Evolutionary conservation across 2,329 filamentous ascomycete genomes (phyloP).

Genomic region (Lasiodiplodia hormozganensis): DNA sequence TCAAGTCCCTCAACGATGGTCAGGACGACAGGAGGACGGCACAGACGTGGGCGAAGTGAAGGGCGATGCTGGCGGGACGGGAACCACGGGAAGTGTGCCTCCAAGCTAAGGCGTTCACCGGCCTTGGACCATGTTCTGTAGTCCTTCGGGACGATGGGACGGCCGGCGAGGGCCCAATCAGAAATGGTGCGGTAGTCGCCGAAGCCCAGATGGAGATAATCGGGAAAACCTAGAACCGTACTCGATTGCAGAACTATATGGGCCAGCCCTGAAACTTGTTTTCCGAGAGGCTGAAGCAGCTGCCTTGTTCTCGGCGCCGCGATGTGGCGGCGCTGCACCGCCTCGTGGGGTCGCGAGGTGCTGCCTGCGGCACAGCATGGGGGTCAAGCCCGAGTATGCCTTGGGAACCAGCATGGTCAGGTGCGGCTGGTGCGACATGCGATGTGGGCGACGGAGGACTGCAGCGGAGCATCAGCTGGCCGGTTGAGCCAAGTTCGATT

Average conservation of each 20-base stretch:
- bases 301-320: conserved; percentile 2
- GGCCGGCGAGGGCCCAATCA: neutral
- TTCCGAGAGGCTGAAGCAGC: neutral
- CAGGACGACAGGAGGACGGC: neutral
- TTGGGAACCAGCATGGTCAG: neutral
- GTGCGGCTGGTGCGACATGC: neutral
- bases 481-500: neutral
- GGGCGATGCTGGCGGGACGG: neutral
- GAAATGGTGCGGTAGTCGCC: neutral
- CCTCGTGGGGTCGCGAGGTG: neutral
- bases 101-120: neutral
- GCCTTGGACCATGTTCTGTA: neutral
- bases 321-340: conserved; percentile 13
- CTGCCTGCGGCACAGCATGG: conserved; percentile 8
- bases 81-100: neutral
- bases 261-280: conserved; percentile 3
- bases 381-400: neutral
- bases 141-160: conserved; percentile 10
- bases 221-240: neutral
- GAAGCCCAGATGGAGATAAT: neutral
- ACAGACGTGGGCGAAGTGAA: neutral
- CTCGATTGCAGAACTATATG: conserved; percentile 1
- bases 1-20: neutral
- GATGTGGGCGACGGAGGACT: neutral
- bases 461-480: neutral